Evolutionary conservation across 306 rosid species (phyloP).

Genomic region (Urtica urens): DNA sequence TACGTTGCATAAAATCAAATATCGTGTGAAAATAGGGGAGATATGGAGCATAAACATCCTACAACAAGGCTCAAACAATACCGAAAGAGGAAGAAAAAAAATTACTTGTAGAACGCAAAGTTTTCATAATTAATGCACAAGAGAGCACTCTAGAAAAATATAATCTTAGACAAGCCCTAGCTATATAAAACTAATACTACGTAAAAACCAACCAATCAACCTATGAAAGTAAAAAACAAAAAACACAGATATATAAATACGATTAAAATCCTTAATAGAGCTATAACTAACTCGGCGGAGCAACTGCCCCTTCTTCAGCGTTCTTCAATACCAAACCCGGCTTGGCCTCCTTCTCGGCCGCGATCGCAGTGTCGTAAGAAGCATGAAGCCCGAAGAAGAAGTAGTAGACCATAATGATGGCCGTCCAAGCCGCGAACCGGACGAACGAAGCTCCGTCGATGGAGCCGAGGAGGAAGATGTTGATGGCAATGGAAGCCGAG

Average conservation of each 20-base stretch:
- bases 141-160: too few species aligned
- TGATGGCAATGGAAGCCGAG: constrained; percentile 49
- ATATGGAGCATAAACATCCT: too few species aligned
- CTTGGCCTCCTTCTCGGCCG: constrained; percentile 7
- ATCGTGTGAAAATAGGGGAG: too few species aligned
- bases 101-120: too few species aligned
- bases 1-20: too few species aligned
- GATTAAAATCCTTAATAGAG: background rate
- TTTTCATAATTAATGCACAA: too few species aligned
- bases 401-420: constrained; percentile 32
- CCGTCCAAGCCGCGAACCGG: constrained; percentile 48
- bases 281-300: background rate
- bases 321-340: constrained; percentile 1
- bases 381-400: constrained; percentile 50
- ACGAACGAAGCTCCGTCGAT: constrained; percentile 41
- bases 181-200: too few species aligned
- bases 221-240: background rate
- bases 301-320: constrained; percentile 1
- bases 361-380: constrained; percentile 55
- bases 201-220: too few species aligned
- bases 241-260: background rate
- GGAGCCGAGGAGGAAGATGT: constrained; percentile 79
- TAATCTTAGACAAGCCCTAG: too few species aligned
- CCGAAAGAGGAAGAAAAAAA: too few species aligned
- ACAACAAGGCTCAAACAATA: too few species aligned